Evolutionary conservation across 1,139 yeast species (phyloP).

Genomic region (Yamadazyma mexicana): DNA sequence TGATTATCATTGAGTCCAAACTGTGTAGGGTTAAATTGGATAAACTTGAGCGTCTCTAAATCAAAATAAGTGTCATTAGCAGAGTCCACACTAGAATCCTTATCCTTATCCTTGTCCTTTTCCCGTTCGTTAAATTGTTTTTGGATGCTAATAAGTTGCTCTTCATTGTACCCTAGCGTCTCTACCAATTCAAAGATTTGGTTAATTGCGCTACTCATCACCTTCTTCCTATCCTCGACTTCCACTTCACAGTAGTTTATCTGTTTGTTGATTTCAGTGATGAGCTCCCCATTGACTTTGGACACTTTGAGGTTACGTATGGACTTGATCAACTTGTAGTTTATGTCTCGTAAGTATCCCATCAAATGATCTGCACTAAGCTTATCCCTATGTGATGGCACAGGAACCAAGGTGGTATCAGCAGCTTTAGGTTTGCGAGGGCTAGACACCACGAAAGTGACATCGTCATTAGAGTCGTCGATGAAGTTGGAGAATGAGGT

Average conservation of each 20-base stretch:
- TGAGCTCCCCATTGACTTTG: conserved; percentile 34
- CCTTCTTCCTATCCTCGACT: conserved; percentile 23
- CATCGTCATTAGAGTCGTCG: conserved; percentile 16
- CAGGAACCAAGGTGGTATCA: too few relatives aligned
- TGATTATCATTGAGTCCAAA: conserved; percentile 43
- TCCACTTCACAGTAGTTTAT: conserved; percentile 28
- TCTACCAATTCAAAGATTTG: conserved; percentile 30
- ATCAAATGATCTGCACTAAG: conserved; percentile 15
- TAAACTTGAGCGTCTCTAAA: conserved; percentile 36
- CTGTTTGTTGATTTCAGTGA: conserved; percentile 25
- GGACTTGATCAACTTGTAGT: conserved; percentile 36
- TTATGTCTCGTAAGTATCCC: conserved; percentile 32
- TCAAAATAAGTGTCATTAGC: conserved; percentile 30
- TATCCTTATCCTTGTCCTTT: conserved; percentile 10
- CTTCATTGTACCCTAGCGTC: conserved; percentile 31
- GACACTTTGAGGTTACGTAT: conserved; percentile 39
- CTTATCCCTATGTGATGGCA: conserved; percentile 7
- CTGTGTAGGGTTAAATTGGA: conserved; percentile 37
- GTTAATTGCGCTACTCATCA: conserved; percentile 24
- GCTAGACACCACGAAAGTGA: conserved; percentile 39
- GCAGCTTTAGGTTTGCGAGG: conserved; percentile 31
- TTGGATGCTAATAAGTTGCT: conserved; percentile 36
- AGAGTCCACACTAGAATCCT: conserved; percentile 7
- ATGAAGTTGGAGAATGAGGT: conserved; percentile 10
- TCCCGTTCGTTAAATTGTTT: conserved; percentile 20